Evolutionary conservation across 257 asterid species (phyloP), one percentile per base, ranked within the genome.

Genomic region (Plantago elongata): DNA sequence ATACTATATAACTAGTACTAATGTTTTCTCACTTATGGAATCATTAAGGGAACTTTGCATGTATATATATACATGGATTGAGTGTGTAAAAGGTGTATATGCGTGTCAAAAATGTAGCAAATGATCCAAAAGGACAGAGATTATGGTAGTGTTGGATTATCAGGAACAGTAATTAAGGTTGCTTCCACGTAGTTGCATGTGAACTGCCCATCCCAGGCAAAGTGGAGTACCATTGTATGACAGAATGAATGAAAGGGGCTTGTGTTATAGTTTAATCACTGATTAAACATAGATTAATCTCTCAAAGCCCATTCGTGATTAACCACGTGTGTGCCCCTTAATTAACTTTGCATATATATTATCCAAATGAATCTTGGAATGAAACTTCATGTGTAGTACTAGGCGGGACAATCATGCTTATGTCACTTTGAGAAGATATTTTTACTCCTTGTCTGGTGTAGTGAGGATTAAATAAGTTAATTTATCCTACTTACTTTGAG

Each of bases 131-230:
- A 34, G 40, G 40, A 34, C 7, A 34, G 4, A 34, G 40, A 34
- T 34, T 34, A 34, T 34, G 40, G 2, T 34, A 6, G 5, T 34
- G 40, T 34, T 34, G 40, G 40, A 7, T 34, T 34, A 34, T 5
- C 40, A 34, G 8, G 40, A 34, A 34, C 40, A 34, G 7, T 30
- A 22, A 12, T 63, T 57, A 70, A 65, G 72, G 48, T 77, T 72
- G 74, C 45, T 82, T 82, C 88, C 79, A 66, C 78, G 88, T 76
- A 59, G 76, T 56, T 82, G 88, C 85, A 76, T 82, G 83, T 69
- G 40, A 34, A 34, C 5, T 34, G 8, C 40, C 40, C 3, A 34
- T 34, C 1, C 5, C 40, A 5, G 40, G 5, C 40, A 1, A 74
- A 74, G 81, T 82, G 84, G 88, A 69, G 17, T 58, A 42, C 63